A percentile compares a stretch with the other conserved stretches of the same genome.
Evolutionary conservation across 495 filamentous ascomycete genomes (phyloP).

Genomic region (Cetradonia linearis): DNA sequence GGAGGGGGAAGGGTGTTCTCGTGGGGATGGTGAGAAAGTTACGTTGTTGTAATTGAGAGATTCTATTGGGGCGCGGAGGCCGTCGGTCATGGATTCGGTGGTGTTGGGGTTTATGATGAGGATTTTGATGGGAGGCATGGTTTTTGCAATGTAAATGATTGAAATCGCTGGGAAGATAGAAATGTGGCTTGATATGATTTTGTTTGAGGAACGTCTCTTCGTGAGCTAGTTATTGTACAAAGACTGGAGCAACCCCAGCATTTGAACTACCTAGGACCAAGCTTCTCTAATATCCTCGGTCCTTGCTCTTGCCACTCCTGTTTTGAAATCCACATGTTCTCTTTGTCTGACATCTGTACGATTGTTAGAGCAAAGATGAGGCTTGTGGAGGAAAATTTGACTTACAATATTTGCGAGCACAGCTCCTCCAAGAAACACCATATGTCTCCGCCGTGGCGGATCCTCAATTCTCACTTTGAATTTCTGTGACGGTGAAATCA

Average conservation of each 20-base stretch:
- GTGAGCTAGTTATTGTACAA: not conserved
- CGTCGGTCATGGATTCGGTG: conserved; percentile 68
- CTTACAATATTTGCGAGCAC: conserved; percentile 87
- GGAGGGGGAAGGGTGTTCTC: not conserved
- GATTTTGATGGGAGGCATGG: conserved; percentile 36
- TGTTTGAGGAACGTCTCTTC: not conserved
- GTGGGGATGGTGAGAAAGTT: conserved; percentile 2
- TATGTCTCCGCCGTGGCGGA: conserved; percentile 87
- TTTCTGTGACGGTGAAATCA: conserved; percentile 46
- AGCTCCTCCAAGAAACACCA: conserved; percentile 97
- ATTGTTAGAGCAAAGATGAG: not conserved
- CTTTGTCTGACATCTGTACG: conserved; percentile 81
- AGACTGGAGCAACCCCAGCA: not conserved
- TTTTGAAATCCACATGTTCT: conserved; percentile 97
- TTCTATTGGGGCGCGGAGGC: conserved; percentile 54
- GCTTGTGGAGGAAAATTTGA: not conserved
- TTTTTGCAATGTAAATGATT: conserved; percentile 7
- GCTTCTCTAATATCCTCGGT: conserved; percentile 72
- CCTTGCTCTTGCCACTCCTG: conserved; percentile 95
- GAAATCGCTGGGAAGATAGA: conserved; percentile 14
- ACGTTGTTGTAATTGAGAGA: conserved; percentile 40
- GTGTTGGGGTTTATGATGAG: conserved; percentile 91
- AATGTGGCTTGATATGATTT: conserved; percentile 15
- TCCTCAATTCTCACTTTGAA: conserved; percentile 99
- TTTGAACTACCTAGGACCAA: conserved; percentile 57